Conservation (phyloP, 2,329 filamentous ascomycete genomes). For the Diplodia mutila region DNA sequence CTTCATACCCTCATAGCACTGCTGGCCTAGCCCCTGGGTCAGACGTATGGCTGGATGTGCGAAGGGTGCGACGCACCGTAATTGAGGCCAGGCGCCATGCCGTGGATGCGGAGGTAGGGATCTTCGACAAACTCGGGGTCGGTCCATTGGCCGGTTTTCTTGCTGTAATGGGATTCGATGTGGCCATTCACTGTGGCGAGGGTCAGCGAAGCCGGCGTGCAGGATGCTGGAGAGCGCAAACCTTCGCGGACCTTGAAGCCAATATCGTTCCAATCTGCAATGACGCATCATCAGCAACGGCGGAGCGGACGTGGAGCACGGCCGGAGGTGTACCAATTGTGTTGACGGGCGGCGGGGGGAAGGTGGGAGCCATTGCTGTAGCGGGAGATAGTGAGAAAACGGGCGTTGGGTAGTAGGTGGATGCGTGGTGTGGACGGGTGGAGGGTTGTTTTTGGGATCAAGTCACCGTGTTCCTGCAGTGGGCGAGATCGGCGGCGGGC, state of each 20-base stretch:
- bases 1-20: slow-evolving; percentile 98
- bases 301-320: neutral
- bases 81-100: slow-evolving; percentile 93
- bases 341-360: slow-evolving; percentile 76
- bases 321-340: slow-evolving; percentile 63
- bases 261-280: slow-evolving; percentile 82
- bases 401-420: neutral
- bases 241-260: slow-evolving; percentile 93
- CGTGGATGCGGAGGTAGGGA: slow-evolving; percentile 86
- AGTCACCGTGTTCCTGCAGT: slow-evolving; percentile 11
- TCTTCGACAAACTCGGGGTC: slow-evolving; percentile 77
- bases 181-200: slow-evolving; percentile 80
- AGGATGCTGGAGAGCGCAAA: slow-evolving; percentile 44
- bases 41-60: neutral
- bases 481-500: slow-evolving; percentile 21
- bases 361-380: slow-evolving; percentile 46
- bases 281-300: slow-evolving; percentile 11
- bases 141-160: slow-evolving; percentile 75
- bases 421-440: neutral
- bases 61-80: slow-evolving; percentile 58
- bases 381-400: neutral
- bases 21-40: slow-evolving; percentile 61
- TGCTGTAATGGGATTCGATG: slow-evolving; percentile 83
- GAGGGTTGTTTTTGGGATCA: neutral
- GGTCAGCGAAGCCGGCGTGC: neutral